Base-by-base conservation (phyloP, 208 protist genomes). In the Trypanosoma lewisi region DNA sequence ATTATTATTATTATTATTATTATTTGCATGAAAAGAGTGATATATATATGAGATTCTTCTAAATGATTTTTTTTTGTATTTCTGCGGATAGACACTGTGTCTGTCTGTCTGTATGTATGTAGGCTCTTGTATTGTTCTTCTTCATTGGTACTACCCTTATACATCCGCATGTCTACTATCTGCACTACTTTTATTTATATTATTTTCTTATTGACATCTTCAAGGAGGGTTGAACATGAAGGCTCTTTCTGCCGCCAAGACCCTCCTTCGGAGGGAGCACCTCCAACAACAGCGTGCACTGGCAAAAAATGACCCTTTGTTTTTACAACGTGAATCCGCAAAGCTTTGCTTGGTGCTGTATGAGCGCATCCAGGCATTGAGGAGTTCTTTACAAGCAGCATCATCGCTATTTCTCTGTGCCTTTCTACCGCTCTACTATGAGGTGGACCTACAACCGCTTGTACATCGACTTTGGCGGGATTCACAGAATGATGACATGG, bases 401-500 rank as follows among this genome's bases (percentile, higher is more conserved):
- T 34, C 54, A 0, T 63, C 76, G 19, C 54, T 94, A 2, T 62
- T 83, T 30, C 28, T 92, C 3, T 83, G 83, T 45, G 75, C 73
- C 2, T 93, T 89, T 47, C 64, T 89, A 31, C 84, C 89, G 0
- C 65, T 95, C 4, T 90, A 75, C 61, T 95, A 88, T 50, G 89
- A 95, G 53, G 72, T 88, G 11, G 70, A 87, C 62, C 61, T 92
- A 2, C 25, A 60, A 7, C 83, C 82, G 11, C 75, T 93, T 23
- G 56, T 95, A 64, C 57, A 63, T 17, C 52, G 55, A n/a, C 44
- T 95, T 30, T 91, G 85, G 83, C 31, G 49, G 4, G 63, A 67
- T 33, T 17, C 4, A 17, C 37, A 30, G 17, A 21, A 21, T 36
- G 49, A 39, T 8, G 16, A 27, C 33, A 25, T 62, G 36, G 39